Base-by-base conservation (phyloP, 139 green algal species). In the Chlorella vulgaris region DNA sequence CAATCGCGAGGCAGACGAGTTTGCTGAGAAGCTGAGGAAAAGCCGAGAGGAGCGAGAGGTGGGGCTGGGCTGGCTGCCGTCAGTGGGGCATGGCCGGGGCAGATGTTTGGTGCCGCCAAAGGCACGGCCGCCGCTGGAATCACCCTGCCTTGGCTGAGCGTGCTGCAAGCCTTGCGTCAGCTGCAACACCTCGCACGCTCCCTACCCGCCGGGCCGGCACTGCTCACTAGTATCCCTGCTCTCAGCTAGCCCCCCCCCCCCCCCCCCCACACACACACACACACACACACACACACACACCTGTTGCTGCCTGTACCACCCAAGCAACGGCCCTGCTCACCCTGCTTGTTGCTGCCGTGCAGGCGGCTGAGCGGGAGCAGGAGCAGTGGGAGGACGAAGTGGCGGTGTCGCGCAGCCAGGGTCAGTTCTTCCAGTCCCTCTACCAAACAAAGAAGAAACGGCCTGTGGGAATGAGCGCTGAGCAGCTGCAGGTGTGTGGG, bases 341-440 rank as follows among this genome's bases (percentile, higher is more conserved):
- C 8, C 51, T 22, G 43, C 24, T 15, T 33, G 6, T 24, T 1
- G 10, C 7, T 43, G 6, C 4, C 13, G 1, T 76, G 43, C 69
- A 89, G 85, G 80, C 84, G 3, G 67, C 83, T 13, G 65, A 81
- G 29, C 21, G 22, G 7, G 86, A 89, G 51, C 82, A 88, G 18
- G 58, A 42, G 29, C 62, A 82, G 35, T 91, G 88, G 88, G 81
- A 91, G 78, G 36, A 75, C 18, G 68, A 87, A 19, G 82, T 88
- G 63, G 81, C 76, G 4, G 68, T 79, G 65, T 21, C 7, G 35
- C 35, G 65, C 65, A 88, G 63, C 65, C 60, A 87, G 62, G 88
- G 88, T 29, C 85, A 83, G 33, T 91, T 91, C 78, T 91, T 91
- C 53, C 74, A 91, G 83, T 80, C 53, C 28, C 74, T 91, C 13